Base-by-base conservation (phyloP, 106 monocot genomes). In the Dendrobium catenatum region DNA sequence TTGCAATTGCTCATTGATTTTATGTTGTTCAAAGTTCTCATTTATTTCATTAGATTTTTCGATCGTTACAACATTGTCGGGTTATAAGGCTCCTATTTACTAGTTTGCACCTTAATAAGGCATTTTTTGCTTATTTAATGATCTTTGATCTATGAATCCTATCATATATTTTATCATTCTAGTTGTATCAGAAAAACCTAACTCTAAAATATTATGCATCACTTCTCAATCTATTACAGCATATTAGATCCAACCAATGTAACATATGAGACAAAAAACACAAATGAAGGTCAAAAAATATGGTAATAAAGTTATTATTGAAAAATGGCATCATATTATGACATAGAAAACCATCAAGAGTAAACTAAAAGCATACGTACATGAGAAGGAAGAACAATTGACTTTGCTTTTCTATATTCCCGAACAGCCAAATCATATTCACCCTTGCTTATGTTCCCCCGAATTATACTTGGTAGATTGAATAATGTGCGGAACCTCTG, bases 321-420 rank as follows among this genome's bases (percentile, higher is more conserved):
- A 51, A 22, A 66, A 26, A 24, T 66, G 64, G 26, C 24, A 66
- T 24, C 64, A 66, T 8, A 67, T 10, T 2, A 64, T 67, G 4
- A 44, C 6, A 24, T 40, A 67, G 27, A 80, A 48, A 41, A 68
- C 11, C 44, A 80, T 4, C 42, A 48, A 26, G 4, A 42, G 68
- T 68, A 58, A 18, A 41, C 24, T 5, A 76, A 81, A 9, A 55
- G 64, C 42, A 79, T 80, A 40, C 89, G 72, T 95, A 99, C 99
- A 93, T 99, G 99, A 90, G 99, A 99, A 75, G 99, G 99, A 83
- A 99, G 99, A 81, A 95, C 99, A 78, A 99, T 99, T 33, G 99
- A 99, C 81, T 95, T 99, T 41, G 99, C 99, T 91, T 99, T 99
- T 81, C 89, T 91, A 88, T 99, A 99, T 83, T 99, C 99, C 81